phyloP scores from a whole-genome alignment of 2,329 filamentous ascomycete species.

The Hypoxylon sp. region DNA sequence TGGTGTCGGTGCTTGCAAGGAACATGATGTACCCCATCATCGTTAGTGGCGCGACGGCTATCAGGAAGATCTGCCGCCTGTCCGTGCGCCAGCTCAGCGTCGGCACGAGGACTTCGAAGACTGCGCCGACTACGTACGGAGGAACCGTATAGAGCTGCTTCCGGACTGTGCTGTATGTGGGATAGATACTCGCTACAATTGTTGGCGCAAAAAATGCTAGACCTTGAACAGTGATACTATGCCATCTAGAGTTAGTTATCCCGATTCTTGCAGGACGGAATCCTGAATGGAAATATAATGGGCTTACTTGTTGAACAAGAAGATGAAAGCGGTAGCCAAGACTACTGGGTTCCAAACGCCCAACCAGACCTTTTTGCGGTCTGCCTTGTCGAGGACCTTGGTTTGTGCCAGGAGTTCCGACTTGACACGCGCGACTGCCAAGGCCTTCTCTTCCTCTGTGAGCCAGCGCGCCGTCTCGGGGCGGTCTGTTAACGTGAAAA shows the following conservation, averaged over 20 bases:
- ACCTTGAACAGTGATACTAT: conserved; percentile 76
- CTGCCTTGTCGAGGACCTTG: conserved; percentile 74
- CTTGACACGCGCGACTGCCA: conserved; percentile 77
- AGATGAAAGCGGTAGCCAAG: conserved; percentile 48
- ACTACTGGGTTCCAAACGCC: conserved; percentile 75
- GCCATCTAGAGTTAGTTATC: conserved; percentile 13
- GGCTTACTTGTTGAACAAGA: conserved; percentile 50
- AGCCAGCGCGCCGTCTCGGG: conserved; percentile 79
- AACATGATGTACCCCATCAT: conserved; percentile 82
- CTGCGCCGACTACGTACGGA: conserved; percentile 77
- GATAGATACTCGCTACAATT: conserved; percentile 79
- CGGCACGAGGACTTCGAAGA: conserved; percentile 75
- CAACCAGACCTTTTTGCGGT: conserved; percentile 69
- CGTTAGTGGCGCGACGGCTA: conserved; percentile 71
- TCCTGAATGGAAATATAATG: not conserved
- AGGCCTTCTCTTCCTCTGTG: conserved; percentile 73
- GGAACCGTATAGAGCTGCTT: conserved; percentile 81
- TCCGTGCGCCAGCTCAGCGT: conserved; percentile 74
- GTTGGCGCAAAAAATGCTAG: conserved; percentile 79
- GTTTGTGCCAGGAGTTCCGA: conserved; percentile 75
- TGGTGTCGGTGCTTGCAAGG: conserved; percentile 66
- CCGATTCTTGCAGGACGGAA: conserved; percentile 61
- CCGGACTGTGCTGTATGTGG: conserved; percentile 67
- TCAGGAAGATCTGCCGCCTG: conserved; percentile 72
- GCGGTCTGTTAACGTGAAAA: conserved; percentile 76